phyloP scores from a whole-genome alignment of 2,329 filamentous ascomycete genomes.

The Aspergillus carbonarius region DNA sequence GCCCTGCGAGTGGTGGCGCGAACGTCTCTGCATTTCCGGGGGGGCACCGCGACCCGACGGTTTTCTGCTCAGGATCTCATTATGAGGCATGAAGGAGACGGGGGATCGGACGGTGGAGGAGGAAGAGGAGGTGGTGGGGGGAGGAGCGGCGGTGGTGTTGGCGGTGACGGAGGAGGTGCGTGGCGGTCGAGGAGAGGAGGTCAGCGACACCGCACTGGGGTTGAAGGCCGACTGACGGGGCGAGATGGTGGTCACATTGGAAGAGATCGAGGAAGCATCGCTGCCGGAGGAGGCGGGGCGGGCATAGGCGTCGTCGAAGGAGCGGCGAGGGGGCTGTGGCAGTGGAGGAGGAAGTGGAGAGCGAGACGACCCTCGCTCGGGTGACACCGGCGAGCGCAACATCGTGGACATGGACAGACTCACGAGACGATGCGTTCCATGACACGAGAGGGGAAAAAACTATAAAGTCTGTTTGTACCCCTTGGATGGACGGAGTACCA shows the following conservation, averaged over 20 bases:
- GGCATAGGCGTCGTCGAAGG: slow-evolving; percentile 31
- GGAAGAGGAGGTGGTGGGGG: slow-evolving; percentile 35
- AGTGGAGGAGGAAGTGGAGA: slow-evolving; percentile 15
- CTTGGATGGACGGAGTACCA: too few species aligned
- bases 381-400: slow-evolving; percentile 24
- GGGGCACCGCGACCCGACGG: slow-evolving; percentile 39
- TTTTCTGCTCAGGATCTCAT: slow-evolving; percentile 37
- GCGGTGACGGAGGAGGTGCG: slow-evolving; percentile 27
- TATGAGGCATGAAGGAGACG: slow-evolving; percentile 39
- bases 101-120: slow-evolving; percentile 32
- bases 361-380: slow-evolving; percentile 23
- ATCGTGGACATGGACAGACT: slow-evolving; percentile 8
- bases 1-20: slow-evolving; percentile 61
- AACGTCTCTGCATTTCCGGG: slow-evolving; percentile 42
- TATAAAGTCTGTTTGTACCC: too few species aligned
- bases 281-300: slow-evolving; percentile 47
- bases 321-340: slow-evolving; percentile 20
- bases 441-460: too few species aligned
- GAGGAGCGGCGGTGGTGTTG: slow-evolving; percentile 33
- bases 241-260: slow-evolving; percentile 46
- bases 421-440: too few species aligned
- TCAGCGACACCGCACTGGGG: slow-evolving; percentile 1
- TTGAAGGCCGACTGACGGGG: slow-evolving; percentile 38
- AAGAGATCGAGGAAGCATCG: slow-evolving; percentile 47
- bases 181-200: slow-evolving; percentile 26